Base-by-base conservation (phyloP, 1,139 yeast species). In the Scheffersomyces segobiensis region DNA sequence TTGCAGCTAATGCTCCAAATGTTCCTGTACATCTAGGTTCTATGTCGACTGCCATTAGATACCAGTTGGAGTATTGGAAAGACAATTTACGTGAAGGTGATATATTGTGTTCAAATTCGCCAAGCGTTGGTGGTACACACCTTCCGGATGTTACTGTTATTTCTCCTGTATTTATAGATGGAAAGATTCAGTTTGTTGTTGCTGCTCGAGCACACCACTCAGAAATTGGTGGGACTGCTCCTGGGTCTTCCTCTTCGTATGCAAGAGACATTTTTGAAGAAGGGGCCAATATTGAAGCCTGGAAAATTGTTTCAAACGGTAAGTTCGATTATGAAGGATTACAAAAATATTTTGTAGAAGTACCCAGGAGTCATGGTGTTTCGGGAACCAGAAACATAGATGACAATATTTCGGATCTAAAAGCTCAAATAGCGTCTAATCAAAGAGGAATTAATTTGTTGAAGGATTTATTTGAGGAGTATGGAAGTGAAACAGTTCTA, bases 151-250 rank as follows among this genome's bases (percentile, higher is more conserved):
- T 67, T 12, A 67, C 71, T n/a, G 57, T 67, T 46, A 58, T 66
- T 39, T 63, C 68, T 4, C 70, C 69, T 12, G 68, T 64, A 14
- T 66, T 63, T 49, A 69, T 70, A 46, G 70, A 72, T 52, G 76
- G 75, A 8, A 71, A 71, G 39, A 80, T 86, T 50, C 81, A 83
- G 51, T 87, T 87, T 63, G 85, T 84, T 73, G 87, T 84, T 42
- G 91, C 91, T 1, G 79, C 89, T 3, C 74, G 91, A 52, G 91
- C 89, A 10, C 91, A 87, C 66, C 90, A 87, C 66, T 84, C 89
- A 5, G 91, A 87, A 65, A 86, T 87, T 65, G 91, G 91, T 49
- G 90, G 91, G 46, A 74, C 85, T 54, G 72, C 85, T 22, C 88
- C 91, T 1, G 91, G 91, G 0, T 86, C 90, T 0, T 85, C 86